Conservation (phyloP, 176 grass and related monocot species). For the Triticum aestivum region DNA sequence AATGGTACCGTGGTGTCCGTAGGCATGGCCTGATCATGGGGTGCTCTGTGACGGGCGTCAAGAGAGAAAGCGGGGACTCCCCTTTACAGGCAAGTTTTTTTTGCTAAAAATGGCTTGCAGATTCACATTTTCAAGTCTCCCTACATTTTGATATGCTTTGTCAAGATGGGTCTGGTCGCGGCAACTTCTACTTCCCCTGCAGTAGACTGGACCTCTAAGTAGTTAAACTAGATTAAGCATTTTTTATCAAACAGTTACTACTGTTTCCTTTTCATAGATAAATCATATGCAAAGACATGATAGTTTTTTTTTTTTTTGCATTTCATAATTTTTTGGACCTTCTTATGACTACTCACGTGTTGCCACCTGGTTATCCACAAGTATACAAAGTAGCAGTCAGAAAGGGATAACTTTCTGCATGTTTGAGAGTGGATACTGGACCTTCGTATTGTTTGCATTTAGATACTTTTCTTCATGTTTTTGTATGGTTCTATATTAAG, state of each 20-base stretch:
- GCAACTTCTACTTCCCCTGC: background rate
- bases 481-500: background rate
- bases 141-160: background rate
- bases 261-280: background rate
- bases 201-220: background rate
- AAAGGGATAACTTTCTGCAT: background rate
- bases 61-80: conserved; percentile 70
- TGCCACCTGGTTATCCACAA: background rate
- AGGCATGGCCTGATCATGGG: conserved; percentile 94
- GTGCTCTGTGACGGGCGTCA: conserved; percentile 83
- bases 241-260: background rate
- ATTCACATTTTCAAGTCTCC: background rate
- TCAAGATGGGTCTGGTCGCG: background rate
- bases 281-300: background rate
- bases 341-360: background rate
- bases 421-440: background rate
- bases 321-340: background rate
- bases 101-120: background rate
- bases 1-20: conserved; percentile 91
- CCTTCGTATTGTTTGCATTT: background rate
- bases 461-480: background rate
- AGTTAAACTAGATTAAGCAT: background rate
- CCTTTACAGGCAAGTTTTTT: conserved; percentile 52
- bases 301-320: background rate
- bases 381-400: background rate